A percentile compares a stretch with the other conserved stretches of the same genome.
These are phyloP conservation scores for Rhizopogon parksii DNA, from an alignment of 1,284 basidiomycete species.

Conservation along the genomic window DNA sequence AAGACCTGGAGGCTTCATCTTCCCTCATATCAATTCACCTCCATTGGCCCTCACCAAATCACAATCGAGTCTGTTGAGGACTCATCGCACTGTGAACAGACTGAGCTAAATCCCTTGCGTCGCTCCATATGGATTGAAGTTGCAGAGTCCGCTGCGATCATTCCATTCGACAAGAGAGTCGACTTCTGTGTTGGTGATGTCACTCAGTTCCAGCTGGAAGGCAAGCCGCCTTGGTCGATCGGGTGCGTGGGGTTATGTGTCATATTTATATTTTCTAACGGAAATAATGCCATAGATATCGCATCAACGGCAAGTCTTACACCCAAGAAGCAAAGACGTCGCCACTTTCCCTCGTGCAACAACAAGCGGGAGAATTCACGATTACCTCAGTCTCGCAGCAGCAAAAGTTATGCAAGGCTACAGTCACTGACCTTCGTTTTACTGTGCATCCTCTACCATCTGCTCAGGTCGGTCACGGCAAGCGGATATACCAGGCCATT, in stretches of 20 bases:
- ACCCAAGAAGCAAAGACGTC: constrained; percentile 72
- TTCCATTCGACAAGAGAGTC: constrained; percentile 70
- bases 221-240: constrained; percentile 92
- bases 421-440: constrained; percentile 71
- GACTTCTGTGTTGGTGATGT: constrained; percentile 91
- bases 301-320: constrained; percentile 71
- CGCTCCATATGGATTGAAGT: constrained; percentile 79
- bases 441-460: constrained; percentile 79
- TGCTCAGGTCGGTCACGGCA: constrained; percentile 83
- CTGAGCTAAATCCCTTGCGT: constrained; percentile 55
- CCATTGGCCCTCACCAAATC: constrained; percentile 77
- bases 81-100: constrained; percentile 73
- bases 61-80: constrained; percentile 72
- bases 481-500: constrained; percentile 75
- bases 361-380: constrained; percentile 74
- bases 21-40: constrained; percentile 64
- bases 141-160: constrained; percentile 89
- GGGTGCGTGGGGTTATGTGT: constrained; percentile 43
- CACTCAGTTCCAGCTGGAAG: constrained; percentile 89
- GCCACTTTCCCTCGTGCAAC: constrained; percentile 79
- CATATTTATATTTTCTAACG: constrained; percentile 2
- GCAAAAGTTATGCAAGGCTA: constrained; percentile 81
- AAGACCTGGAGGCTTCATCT: constrained; percentile 72
- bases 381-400: constrained; percentile 87
- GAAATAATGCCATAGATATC: constrained; percentile 49